Percentiles rank a stretch among this genome's conserved stretches.
phyloP scores from a whole-genome alignment of 441 rosid species.

The Manihot esculenta region DNA sequence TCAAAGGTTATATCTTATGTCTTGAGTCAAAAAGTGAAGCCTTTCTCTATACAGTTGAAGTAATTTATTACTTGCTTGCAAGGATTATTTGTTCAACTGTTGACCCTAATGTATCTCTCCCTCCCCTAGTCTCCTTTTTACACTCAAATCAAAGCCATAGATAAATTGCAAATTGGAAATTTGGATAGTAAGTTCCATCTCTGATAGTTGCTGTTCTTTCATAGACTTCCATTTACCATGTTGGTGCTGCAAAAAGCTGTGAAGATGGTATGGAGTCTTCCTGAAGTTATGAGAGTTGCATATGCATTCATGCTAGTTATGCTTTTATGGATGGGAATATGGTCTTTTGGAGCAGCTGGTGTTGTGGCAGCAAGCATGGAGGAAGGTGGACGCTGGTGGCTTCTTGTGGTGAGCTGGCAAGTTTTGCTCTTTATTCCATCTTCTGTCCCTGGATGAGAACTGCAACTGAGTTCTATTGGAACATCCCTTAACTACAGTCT shows the following conservation, averaged over 20 bases:
- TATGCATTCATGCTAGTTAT: conserved; percentile 70
- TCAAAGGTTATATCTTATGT: conserved; percentile 2
- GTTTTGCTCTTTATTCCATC: conserved; percentile 56
- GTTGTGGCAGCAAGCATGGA: conserved; percentile 88
- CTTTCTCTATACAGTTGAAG: background rate
- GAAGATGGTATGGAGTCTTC: conserved; percentile 87
- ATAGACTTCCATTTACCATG: conserved; percentile 85
- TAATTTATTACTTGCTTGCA: background rate
- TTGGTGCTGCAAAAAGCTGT: conserved; percentile 82
- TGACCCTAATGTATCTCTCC: background rate
- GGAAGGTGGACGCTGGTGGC: conserved; percentile 83
- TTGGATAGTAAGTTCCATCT: background rate
- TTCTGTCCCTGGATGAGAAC: conserved; percentile 28
- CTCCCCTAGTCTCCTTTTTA: background rate
- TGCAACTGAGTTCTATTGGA: conserved; percentile 21
- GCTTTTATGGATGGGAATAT: conserved; percentile 90
- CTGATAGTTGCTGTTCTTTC: conserved; percentile 28
- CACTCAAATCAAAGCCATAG: background rate
- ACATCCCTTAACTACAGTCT: conserved; percentile 17
- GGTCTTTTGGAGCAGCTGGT: conserved; percentile 95
- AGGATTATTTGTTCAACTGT: conserved; percentile 5
- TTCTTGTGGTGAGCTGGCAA: conserved; percentile 99
- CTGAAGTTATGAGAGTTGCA: conserved; percentile 75
- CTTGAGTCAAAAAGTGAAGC: background rate
- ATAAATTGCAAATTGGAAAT: background rate